A percentile compares a stretch with the other conserved stretches of the same genome.
Evolutionary conservation across 2,329 filamentous ascomycete genomes (phyloP).

Genomic region (Bertia moriformis): DNA sequence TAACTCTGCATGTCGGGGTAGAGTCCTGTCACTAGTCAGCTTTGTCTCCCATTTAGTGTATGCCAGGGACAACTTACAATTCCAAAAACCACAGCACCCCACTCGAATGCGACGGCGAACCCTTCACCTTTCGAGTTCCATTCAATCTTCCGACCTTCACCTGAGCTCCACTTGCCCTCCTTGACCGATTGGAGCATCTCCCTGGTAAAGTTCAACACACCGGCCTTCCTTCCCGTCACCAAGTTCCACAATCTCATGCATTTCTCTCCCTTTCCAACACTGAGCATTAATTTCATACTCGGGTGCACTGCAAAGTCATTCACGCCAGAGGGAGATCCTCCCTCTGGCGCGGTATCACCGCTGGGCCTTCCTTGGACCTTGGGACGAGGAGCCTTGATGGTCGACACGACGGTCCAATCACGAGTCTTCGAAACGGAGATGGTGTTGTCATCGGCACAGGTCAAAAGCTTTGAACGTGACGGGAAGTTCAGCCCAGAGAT

Average conservation of each 20-base stretch:
- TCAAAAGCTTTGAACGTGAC: slow-evolving; percentile 72
- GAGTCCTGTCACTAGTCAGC: neutral
- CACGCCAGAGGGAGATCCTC: slow-evolving; percentile 70
- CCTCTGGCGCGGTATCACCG: slow-evolving; percentile 75
- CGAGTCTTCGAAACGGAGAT: slow-evolving; percentile 75
- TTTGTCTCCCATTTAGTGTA: too few relatives aligned
- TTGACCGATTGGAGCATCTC: slow-evolving; percentile 61
- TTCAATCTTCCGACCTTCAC: slow-evolving; percentile 68
- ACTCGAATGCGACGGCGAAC: slow-evolving; percentile 79
- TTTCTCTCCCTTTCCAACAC: slow-evolving; percentile 74
- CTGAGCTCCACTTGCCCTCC: slow-evolving; percentile 61
- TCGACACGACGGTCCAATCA: slow-evolving; percentile 78
- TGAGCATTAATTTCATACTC: slow-evolving; percentile 92
- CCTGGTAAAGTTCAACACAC: slow-evolving; percentile 71
- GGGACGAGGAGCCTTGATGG: slow-evolving; percentile 76
- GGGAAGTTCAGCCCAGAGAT: slow-evolving; percentile 73
- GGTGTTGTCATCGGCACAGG: slow-evolving; percentile 78
- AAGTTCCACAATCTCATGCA: slow-evolving; percentile 93
- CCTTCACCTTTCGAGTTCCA: slow-evolving; percentile 68
- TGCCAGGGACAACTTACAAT: slow-evolving; percentile 58
- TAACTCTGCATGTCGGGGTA: slow-evolving; percentile 54
- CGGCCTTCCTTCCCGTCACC: slow-evolving; percentile 89
- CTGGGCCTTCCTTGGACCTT: slow-evolving; percentile 68
- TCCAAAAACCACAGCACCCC: slow-evolving; percentile 71
- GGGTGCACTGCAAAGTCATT: slow-evolving; percentile 94